phyloP scores from a whole-genome alignment of 1,284 basidiomycete genomes.

The Uromyces viciae-fabae region DNA sequence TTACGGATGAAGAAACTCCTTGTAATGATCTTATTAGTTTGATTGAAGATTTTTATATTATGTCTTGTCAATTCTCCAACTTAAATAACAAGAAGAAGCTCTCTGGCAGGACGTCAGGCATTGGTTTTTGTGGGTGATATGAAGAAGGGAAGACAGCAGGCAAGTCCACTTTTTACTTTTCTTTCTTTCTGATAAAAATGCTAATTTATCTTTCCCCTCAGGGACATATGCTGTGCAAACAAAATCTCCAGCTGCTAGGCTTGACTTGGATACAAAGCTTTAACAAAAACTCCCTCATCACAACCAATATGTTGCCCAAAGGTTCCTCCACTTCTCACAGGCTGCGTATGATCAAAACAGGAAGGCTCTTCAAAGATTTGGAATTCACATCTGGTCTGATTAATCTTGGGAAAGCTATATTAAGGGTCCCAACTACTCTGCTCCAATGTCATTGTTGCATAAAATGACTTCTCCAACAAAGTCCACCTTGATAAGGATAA shows the following conservation, averaged over 20 bases:
- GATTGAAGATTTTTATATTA: no score
- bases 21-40: no score
- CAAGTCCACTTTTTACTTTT: no score
- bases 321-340: neutral
- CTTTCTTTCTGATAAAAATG: no score
- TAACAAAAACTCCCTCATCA: neutral
- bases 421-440: neutral
- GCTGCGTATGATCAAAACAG: neutral
- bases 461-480: neutral
- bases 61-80: no score
- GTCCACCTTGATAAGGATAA: neutral
- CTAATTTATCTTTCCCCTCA: neutral
- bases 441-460: neutral
- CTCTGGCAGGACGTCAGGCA: neutral
- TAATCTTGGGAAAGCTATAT: neutral
- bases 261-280: neutral
- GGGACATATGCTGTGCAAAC: neutral
- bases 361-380: neutral
- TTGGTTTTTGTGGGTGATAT: neutral
- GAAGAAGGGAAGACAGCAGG: neutral
- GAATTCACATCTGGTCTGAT: slow-evolving; percentile 5
- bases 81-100: neutral
- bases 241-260: neutral
- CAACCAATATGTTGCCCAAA: neutral
- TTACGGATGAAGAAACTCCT: no score